Percentiles rank a stretch among this genome's conserved stretches.
Conservation (phyloP, 108 stramenopile genomes). For the Skeletonema marinoi region DNA sequence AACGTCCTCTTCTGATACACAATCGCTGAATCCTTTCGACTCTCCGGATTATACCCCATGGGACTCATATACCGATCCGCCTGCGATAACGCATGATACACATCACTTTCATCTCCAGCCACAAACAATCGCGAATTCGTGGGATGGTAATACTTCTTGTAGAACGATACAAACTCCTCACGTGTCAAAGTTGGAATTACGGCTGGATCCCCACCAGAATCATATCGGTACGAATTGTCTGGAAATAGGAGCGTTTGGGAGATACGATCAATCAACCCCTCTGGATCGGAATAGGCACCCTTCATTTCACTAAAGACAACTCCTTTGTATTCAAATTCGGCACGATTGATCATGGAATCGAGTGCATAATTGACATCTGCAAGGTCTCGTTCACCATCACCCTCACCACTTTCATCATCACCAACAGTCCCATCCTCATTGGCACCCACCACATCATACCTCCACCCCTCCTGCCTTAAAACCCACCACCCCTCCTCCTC, state of each 20-base stretch:
- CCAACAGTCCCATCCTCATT: constrained; percentile 8
- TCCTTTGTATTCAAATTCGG: constrained; percentile 72
- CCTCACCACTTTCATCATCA: background rate
- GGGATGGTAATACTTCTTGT: constrained; percentile 90
- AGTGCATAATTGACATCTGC: constrained; percentile 1
- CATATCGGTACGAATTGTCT: constrained; percentile 81
- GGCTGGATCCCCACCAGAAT: constrained; percentile 89
- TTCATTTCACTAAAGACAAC: constrained; percentile 95
- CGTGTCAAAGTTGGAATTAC: constrained; percentile 83
- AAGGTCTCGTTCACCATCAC: background rate
- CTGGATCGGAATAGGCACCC: constrained; percentile 88
- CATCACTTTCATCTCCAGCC: constrained; percentile 86
- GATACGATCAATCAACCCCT: constrained; percentile 68
- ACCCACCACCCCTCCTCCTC: constrained; percentile 73
- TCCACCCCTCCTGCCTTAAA: constrained; percentile 95
- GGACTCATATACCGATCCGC: constrained; percentile 57
- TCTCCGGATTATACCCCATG: constrained; percentile 51
- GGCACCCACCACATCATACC: constrained; percentile 72
- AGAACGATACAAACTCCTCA: constrained; percentile 87
- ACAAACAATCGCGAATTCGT: constrained; percentile 91
- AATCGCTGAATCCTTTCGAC: constrained; percentile 43
- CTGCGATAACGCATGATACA: constrained; percentile 63
- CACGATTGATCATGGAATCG: constrained; percentile 2
- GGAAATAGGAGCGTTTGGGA: constrained; percentile 85
- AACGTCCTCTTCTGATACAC: constrained; percentile 49